Conservation (phyloP, 441 rosid species). For the Cnidoscolus chayamansa region DNA sequence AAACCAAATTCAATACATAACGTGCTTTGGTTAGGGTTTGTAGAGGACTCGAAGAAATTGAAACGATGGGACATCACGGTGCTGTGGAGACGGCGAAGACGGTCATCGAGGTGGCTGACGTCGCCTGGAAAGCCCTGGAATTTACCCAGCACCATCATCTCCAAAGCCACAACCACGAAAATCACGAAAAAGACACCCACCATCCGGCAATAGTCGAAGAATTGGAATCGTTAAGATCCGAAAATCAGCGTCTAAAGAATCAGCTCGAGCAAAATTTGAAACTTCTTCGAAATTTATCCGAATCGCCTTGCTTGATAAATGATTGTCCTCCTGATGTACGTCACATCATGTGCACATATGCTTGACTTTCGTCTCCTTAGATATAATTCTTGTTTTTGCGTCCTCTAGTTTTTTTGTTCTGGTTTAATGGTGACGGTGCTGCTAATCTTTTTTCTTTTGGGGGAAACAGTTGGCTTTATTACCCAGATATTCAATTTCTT, state of each 20-base stretch:
- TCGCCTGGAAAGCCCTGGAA: constrained; percentile 83
- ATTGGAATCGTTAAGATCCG: constrained; percentile 48
- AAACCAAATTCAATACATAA: not conserved
- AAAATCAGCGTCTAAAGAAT: constrained; percentile 57
- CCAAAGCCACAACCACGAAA: constrained; percentile 27
- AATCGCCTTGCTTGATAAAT: constrained; percentile 49
- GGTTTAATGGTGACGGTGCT: not conserved
- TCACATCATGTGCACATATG: not conserved
- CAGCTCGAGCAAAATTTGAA: constrained; percentile 69
- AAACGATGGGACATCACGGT: constrained; percentile 50
- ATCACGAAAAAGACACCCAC: constrained; percentile 22
- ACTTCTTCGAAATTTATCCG: constrained; percentile 67
- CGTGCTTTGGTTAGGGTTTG: not conserved
- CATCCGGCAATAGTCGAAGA: constrained; percentile 32
- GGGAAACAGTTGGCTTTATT: too few relatives aligned
- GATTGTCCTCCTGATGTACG: constrained; percentile 89
- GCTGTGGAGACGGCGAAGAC: constrained; percentile 90
- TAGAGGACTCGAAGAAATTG: not conserved
- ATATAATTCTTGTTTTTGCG: not conserved
- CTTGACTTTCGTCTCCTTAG: not conserved
- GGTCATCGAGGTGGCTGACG: constrained; percentile 86
- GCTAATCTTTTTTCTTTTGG: not conserved
- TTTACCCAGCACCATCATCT: constrained; percentile 48
- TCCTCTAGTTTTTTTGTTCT: too few relatives aligned
- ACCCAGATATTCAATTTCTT: too few relatives aligned